phyloP scores from a whole-genome alignment of 495 filamentous ascomycete genomes.

The Daldinia decipiens region DNA sequence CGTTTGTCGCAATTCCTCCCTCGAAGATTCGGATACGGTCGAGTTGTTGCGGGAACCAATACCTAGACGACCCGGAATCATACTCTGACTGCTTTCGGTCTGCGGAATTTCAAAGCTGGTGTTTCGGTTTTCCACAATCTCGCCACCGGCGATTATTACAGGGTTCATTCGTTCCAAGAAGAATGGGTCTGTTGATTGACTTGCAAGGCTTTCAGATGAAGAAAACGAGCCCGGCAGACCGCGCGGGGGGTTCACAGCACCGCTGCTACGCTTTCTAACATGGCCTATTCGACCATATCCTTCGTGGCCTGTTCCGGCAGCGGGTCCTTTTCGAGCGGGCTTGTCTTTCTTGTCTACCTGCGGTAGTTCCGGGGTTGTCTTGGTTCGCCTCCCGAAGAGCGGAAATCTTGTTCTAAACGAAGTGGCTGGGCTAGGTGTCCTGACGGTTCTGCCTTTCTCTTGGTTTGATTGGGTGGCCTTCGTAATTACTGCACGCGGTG shows the following conservation, averaged over 20 bases:
- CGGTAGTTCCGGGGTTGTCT: constrained; percentile 65
- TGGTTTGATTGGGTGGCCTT: constrained; percentile 41
- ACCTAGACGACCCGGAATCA: constrained; percentile 58
- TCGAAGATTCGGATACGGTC: constrained; percentile 54
- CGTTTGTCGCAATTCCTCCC: constrained; percentile 52
- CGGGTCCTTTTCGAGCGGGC: constrained; percentile 77
- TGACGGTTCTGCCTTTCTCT: constrained; percentile 48
- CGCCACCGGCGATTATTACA: constrained; percentile 85
- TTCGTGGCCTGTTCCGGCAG: constrained; percentile 94
- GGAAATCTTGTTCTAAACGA: constrained; percentile 70
- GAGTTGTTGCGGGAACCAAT: constrained; percentile 60
- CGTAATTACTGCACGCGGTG: constrained; percentile 47
- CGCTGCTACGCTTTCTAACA: constrained; percentile 68
- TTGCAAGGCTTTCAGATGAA: constrained; percentile 60
- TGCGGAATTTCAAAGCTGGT: constrained; percentile 62
- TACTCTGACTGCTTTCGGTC: constrained; percentile 72
- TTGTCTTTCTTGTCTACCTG: constrained; percentile 65
- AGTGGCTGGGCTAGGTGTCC: constrained; percentile 61
- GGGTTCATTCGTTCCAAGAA: constrained; percentile 83
- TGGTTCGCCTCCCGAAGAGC: constrained; percentile 78
- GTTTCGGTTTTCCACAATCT: constrained; percentile 67
- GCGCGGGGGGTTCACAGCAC: constrained; percentile 56
- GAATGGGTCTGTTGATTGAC: constrained; percentile 59
- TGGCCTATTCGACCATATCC: constrained; percentile 83
- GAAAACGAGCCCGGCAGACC: constrained; percentile 58